Conservation (phyloP, 352 stramenopile genomes). For the Peronospora destructor region DNA sequence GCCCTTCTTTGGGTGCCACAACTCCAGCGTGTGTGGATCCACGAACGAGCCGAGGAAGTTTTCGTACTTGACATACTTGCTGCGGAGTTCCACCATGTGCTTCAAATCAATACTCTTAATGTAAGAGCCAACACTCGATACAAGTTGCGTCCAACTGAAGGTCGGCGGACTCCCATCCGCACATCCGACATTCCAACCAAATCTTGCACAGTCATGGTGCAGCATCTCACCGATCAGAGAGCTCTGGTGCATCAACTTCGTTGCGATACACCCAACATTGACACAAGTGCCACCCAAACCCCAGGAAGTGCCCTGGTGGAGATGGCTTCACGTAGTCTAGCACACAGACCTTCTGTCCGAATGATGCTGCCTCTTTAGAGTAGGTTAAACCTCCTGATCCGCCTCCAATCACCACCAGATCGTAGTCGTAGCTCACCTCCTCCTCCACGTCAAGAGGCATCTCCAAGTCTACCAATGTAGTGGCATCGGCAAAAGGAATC, state of each 20-base stretch:
- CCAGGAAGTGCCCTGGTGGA: conserved; percentile 83
- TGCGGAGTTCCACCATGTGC: conserved; percentile 93
- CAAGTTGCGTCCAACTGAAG: conserved; percentile 90
- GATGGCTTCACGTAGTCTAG: conserved; percentile 94
- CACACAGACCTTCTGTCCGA: conserved; percentile 92
- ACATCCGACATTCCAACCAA: conserved; percentile 70
- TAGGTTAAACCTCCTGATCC: conserved; percentile 88
- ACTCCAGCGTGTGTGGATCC: conserved; percentile 90
- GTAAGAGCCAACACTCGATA: conserved; percentile 93
- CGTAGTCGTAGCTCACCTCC: conserved; percentile 61
- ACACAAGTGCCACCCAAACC: conserved; percentile 96
- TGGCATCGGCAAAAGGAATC: not conserved
- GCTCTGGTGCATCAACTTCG: conserved; percentile 98
- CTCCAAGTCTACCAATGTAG: conserved; percentile 1
- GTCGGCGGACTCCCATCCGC: conserved; percentile 11
- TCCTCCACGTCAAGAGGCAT: conserved; percentile 1
- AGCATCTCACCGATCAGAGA: conserved; percentile 87
- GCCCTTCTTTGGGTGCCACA: conserved; percentile 84
- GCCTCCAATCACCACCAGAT: conserved; percentile 78
- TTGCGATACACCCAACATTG: conserved; percentile 99
- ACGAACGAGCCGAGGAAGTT: conserved; percentile 91
- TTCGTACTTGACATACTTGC: conserved; percentile 93
- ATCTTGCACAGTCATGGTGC: conserved; percentile 77
- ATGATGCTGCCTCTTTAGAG: conserved; percentile 90
- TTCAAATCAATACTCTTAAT: conserved; percentile 98